Evolutionary conservation across 805 yeast genomes (phyloP), one percentile per base, ranked within the genome.

Genomic region (Wickerhamomyces mucosus): DNA sequence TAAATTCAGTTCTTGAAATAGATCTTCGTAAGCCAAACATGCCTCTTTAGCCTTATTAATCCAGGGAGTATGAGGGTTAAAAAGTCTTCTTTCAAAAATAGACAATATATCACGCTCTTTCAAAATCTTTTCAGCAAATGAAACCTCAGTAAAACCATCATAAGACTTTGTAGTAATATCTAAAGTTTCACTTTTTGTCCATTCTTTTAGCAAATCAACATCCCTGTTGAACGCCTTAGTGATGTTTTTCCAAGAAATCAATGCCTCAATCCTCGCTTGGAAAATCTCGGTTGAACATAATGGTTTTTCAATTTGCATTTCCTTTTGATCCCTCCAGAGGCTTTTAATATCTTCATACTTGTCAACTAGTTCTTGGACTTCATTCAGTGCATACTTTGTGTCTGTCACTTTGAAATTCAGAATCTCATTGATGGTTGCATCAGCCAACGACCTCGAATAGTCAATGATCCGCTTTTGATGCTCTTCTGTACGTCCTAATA

Each of bases 141-240:
- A 72, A 32, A 74, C 66, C 35, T 73, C 77, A 34, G 78, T 83
- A 13, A 70, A 61, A 13, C 56, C 54, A 22, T 53, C 55, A 21
- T 36, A 46, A 14, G 57, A 58, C 0, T 61, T 58, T 20, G 52
- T 48, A 0, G 69, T 60, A 7, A 85, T 72, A 47, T 85, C 92
- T 18, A 81, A 56, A 21, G 78, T 85, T 31, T 74, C 79, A 51
- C 81, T 81, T 4, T 95, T 95, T 5, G 86, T 83, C 96, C 96
- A 86, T 26, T 65, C 55, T 38, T 70, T 67, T 39, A 92, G 57
- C 5, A 78, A 67, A 12, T 64, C 58, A 2, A 77, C 60, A 45
- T 79, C 86, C 21, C 73, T 56, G 28, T 69, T 66, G 15, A 88
- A 72, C 1, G 85, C 80, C 27, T 67, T 70, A 0, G 86, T 73